These are phyloP conservation scores for Tolypocladium album DNA, from an alignment of 2,329 filamentous ascomycete genomes.

Conservation along the genomic window DNA sequence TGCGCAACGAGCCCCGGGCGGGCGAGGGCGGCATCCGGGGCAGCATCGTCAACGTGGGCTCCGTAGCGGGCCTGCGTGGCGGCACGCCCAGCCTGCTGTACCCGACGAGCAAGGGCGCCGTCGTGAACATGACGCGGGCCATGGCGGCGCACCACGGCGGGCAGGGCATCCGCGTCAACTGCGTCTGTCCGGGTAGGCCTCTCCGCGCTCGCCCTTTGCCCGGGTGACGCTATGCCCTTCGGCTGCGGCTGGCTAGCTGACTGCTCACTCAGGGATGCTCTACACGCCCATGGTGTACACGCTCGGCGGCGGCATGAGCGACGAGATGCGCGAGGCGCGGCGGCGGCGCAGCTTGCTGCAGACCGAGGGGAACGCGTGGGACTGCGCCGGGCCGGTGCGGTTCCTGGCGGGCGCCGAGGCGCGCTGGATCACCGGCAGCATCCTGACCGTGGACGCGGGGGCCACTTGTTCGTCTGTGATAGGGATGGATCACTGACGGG, in stretches of 20 bases:
- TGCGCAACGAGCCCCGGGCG: conserved; percentile 27
- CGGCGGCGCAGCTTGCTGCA: conserved; percentile 25
- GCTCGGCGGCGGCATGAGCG: conserved; percentile 22
- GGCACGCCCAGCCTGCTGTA: conserved; percentile 34
- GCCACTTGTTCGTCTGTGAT: conserved; percentile 15
- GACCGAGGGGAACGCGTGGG: conserved; percentile 33
- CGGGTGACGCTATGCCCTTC: too few species aligned
- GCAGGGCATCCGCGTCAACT: conserved; percentile 36
- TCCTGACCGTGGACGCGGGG: conserved; percentile 31
- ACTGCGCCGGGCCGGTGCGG: conserved; percentile 25
- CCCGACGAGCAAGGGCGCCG: conserved; percentile 35
- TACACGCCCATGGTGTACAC: conserved; percentile 36
- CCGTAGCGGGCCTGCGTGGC: conserved; percentile 43
- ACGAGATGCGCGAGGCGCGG: conserved; percentile 24
- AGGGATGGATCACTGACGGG: not conserved
- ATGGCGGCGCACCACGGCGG: conserved; percentile 39
- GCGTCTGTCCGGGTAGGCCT: conserved; percentile 30
- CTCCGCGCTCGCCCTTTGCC: too few species aligned
- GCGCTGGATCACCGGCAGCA: conserved; percentile 31
- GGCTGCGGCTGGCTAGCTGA: not conserved
- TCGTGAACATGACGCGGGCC: conserved; percentile 39
- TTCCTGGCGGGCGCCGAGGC: conserved; percentile 29
- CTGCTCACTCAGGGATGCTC: conserved; percentile 20
- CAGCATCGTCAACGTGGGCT: conserved; percentile 51
- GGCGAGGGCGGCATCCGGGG: conserved; percentile 29